These are phyloP conservation scores for Encephalitozoon cuniculi DNA, from an alignment of 371 early-diverging fungal genomes.

Conservation along the genomic window DNA sequence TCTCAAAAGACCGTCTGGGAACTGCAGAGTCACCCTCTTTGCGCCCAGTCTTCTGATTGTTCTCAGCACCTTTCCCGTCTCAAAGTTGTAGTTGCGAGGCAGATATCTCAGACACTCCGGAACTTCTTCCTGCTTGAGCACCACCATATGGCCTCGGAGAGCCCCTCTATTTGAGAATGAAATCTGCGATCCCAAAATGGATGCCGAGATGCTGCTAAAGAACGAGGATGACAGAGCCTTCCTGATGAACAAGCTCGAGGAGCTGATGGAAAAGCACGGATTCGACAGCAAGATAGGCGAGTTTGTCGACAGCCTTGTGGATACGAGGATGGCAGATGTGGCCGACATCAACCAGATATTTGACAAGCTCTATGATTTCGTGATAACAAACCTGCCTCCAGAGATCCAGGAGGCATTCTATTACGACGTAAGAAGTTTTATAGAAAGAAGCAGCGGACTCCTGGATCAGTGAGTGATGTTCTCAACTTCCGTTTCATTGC, in stretches of 20 bases:
- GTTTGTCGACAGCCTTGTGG: not conserved
- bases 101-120: constrained; percentile 59
- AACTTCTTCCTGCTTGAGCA: constrained; percentile 6
- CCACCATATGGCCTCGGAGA: constrained; percentile 4
- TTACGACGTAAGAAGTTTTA: constrained; percentile 20
- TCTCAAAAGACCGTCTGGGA: constrained; percentile 95
- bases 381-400: constrained; percentile 18
- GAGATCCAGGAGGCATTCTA: constrained; percentile 22
- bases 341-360: not conserved
- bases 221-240: not conserved
- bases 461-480: not conserved
- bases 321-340: constrained; percentile 1
- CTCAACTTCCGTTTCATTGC: not conserved
- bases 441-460: not conserved
- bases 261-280: not conserved
- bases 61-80: constrained; percentile 89
- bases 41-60: constrained; percentile 70
- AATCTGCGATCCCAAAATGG: not conserved
- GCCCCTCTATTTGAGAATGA: not conserved
- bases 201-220: not conserved
- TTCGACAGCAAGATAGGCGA: not conserved
- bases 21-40: constrained; percentile 84
- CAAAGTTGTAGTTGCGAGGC: constrained; percentile 96
- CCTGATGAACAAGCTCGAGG: not conserved
- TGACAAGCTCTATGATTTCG: constrained; percentile 2